phyloP scores from a whole-genome alignment of 495 filamentous ascomycete genomes.

The Trichodelitschia bisporula region DNA sequence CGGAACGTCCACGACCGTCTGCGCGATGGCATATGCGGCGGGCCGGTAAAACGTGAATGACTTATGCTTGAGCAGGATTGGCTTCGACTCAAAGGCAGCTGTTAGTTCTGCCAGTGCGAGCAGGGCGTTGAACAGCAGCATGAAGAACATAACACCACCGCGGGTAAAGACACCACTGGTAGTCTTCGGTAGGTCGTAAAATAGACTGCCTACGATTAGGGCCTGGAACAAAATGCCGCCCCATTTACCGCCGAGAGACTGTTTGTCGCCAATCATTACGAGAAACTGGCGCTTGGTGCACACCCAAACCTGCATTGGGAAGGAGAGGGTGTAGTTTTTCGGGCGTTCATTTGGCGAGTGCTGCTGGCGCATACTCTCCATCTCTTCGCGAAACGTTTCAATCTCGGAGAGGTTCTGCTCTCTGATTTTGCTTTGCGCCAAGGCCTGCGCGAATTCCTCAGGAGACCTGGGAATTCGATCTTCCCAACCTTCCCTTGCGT shows the following conservation, averaged over 20 bases:
- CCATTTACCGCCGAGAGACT: conserved; percentile 27
- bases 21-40: conserved; percentile 50
- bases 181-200: conserved; percentile 42
- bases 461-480: conserved; percentile 31
- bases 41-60: conserved; percentile 69
- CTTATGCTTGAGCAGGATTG: conserved; percentile 64
- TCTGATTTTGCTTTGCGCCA: conserved; percentile 20
- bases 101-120: conserved; percentile 57
- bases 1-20: conserved; percentile 53
- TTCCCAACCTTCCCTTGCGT: conserved; percentile 31
- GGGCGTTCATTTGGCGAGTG: conserved; percentile 24
- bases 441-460: conserved; percentile 30
- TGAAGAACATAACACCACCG: conserved; percentile 44
- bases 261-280: conserved; percentile 36
- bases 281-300: conserved; percentile 42
- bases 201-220: conserved; percentile 53
- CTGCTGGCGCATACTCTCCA: conserved; percentile 21
- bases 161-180: conserved; percentile 27
- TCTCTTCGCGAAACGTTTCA: conserved; percentile 25
- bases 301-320: conserved; percentile 39
- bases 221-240: conserved; percentile 43
- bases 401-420: conserved; percentile 14
- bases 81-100: conserved; percentile 39
- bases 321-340: conserved; percentile 44
- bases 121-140: conserved; percentile 58